Evolutionary conservation across 495 filamentous ascomycete species (phyloP).

Genomic region (Lindgomyces ingoldianus): DNA sequence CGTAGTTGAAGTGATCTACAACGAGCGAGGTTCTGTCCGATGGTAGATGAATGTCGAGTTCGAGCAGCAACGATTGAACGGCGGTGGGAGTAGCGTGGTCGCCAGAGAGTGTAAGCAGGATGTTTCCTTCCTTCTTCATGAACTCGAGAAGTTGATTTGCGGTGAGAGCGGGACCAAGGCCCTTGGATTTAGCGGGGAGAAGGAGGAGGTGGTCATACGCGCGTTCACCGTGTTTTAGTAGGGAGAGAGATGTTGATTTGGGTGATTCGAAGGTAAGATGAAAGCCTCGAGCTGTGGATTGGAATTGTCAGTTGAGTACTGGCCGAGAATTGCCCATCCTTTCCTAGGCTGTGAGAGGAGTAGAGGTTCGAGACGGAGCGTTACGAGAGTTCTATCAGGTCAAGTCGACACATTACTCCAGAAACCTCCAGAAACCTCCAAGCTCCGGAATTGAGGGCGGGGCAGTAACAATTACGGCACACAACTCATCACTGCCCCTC

Average conservation of each 20-base stretch:
- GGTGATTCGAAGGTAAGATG: slow-evolving; percentile 77
- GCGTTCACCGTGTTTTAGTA: slow-evolving; percentile 86
- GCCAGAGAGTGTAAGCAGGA: slow-evolving; percentile 83
- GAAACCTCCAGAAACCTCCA: not conserved
- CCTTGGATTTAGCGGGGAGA: slow-evolving; percentile 85
- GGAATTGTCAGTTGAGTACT: slow-evolving; percentile 18
- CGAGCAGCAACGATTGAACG: slow-evolving; percentile 80
- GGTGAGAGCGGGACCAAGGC: slow-evolving; percentile 83
- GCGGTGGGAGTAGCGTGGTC: slow-evolving; percentile 71
- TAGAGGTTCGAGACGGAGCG: not conserved
- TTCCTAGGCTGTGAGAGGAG: not conserved
- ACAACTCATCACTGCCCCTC: not conserved
- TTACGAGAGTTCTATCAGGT: not conserved
- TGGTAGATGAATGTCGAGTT: slow-evolving; percentile 90
- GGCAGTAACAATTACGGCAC: no score
- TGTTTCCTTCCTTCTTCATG: slow-evolving; percentile 86
- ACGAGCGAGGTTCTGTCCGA: slow-evolving; percentile 77
- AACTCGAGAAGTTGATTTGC: slow-evolving; percentile 87
- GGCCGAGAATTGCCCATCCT: not conserved
- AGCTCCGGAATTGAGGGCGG: no score
- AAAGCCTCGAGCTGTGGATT: slow-evolving; percentile 72
- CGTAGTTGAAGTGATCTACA: slow-evolving; percentile 95
- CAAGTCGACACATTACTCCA: slow-evolving; percentile 3
- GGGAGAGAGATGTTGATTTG: slow-evolving; percentile 75
- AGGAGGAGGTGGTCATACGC: slow-evolving; percentile 88